Evolutionary conservation across 306 rosid species (phyloP).

Genomic region (Gillenia trifoliata): DNA sequence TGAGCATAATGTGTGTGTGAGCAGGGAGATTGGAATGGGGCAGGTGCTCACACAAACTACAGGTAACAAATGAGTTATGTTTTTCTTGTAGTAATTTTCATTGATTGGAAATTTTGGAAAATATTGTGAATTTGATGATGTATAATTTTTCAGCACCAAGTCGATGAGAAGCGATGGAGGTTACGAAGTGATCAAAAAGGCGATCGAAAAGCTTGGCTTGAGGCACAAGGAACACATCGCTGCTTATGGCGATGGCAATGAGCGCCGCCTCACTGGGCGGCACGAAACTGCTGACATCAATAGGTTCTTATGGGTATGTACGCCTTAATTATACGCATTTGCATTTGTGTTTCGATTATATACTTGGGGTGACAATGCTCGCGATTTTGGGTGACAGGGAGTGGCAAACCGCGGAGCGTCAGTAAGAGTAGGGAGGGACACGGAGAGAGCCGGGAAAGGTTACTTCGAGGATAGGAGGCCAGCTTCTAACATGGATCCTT

Average conservation of each 20-base stretch:
- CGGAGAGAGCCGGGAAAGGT: conserved; percentile 56
- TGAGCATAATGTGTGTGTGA: not conserved
- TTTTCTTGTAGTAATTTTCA: not conserved
- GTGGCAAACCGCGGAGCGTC: conserved; percentile 70
- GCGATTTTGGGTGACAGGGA: conserved; percentile 29
- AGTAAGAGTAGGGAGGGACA: conserved; percentile 62
- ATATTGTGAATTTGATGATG: not conserved
- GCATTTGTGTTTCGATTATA: too few relatives aligned
- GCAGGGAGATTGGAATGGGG: conserved; percentile 15
- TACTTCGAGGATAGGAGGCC: conserved; percentile 84
- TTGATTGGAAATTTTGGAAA: not conserved
- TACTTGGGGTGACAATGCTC: too few relatives aligned
- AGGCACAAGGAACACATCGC: conserved; percentile 67
- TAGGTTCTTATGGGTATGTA: conserved; percentile 32
- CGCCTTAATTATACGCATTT: not conserved
- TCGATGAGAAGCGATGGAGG: conserved; percentile 63
- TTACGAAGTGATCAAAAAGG: conserved; percentile 47
- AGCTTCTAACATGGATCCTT: conserved; percentile 75
- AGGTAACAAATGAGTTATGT: not conserved
- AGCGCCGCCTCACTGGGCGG: conserved; percentile 61
- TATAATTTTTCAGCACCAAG: conserved; percentile 42
- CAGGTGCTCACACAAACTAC: conserved; percentile 16
- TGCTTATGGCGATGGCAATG: conserved; percentile 69
- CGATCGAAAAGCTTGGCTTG: conserved; percentile 47
- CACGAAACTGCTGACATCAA: conserved; percentile 61